Base-by-base conservation (phyloP, 1,284 basidiomycete genomes). In the Cutaneotrichosporon mucoides region DNA sequence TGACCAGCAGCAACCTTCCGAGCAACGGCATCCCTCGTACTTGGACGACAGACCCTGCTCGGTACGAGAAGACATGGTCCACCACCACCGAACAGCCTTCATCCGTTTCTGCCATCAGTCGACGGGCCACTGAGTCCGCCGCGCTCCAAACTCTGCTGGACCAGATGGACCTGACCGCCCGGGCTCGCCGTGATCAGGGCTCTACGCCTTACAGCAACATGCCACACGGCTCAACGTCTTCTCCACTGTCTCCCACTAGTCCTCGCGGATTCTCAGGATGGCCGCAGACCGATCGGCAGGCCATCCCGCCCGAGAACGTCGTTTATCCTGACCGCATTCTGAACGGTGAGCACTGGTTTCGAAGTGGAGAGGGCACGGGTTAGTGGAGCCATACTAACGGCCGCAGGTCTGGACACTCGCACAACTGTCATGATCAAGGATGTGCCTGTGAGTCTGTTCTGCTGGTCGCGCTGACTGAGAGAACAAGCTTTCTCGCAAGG, bases 401-500 rank as follows among this genome's bases (percentile, higher is more conserved):
- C 9, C n/a, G 11, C 55, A 73, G 76, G 76, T 0, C 61, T 67
- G 9, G 76, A 78, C 52, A 47, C 38, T 4, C 69, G 76, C 16
- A 79, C 77, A 0, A 75, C 76, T 0, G 72, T 79, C 15, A 79
- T 79, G 77, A 64, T 79, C 60, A 79, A 79, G 60, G 76, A 79
- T 55, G 75, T 78, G 6, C 76, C 76, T 1, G 76, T 77, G 36
- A 61, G 73, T 66, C 0, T 0, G 38, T 1, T 6, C 34, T 16
- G 3, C 15, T 3, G 35, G 1, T 45, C 10, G 8, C n/a, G 57
- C 63, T 49, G 4, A 33, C 36, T 0, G 8, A 12, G 59, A 77
- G 73, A 79, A 79, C 72, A 77, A 77, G 59, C 66, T 79, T 0
- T 73, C 76, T 13, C 70, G 77, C 12, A 60, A 75, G 44, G 72